phyloP scores from a whole-genome alignment of 1,284 basidiomycete species.

The Lentinus polychrous region DNA sequence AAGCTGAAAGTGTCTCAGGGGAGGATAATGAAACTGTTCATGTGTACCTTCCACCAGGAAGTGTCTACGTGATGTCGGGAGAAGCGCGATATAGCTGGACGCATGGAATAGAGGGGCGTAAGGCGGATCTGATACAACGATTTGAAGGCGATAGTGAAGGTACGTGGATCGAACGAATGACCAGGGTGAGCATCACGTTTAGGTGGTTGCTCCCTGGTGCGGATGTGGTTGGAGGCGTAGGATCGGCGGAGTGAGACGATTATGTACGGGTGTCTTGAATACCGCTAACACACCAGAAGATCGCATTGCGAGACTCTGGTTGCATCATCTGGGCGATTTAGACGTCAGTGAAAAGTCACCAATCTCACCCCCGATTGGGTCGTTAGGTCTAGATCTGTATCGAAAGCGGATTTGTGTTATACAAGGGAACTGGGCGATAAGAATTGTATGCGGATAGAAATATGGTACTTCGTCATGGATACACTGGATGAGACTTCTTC shows the following conservation, averaged over 20 bases:
- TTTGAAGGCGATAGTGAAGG: slow-evolving; percentile 21
- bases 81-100: slow-evolving; percentile 69
- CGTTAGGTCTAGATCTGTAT: too few species aligned
- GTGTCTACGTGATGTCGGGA: slow-evolving; percentile 62
- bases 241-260: too few species aligned
- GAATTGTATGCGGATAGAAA: neutral
- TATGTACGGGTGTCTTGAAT: too few species aligned
- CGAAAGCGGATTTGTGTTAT: too few species aligned
- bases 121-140: slow-evolving; percentile 39
- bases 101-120: slow-evolving; percentile 54
- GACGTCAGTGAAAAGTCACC: too few species aligned
- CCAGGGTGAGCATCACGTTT: slow-evolving; percentile 71
- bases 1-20: slow-evolving; percentile 6
- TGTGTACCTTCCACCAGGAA: slow-evolving; percentile 59
- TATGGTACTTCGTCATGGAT: neutral
- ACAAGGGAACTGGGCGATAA: too few species aligned
- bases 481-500: neutral
- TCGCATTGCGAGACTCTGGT: too few species aligned
- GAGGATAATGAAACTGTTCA: slow-evolving; percentile 10
- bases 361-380: too few species aligned
- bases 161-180: slow-evolving; percentile 42
- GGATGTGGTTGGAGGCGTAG: slow-evolving; percentile 56
- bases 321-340: too few species aligned
- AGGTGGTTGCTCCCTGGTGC: slow-evolving; percentile 74
- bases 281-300: too few species aligned